These are phyloP conservation scores for Cercospora sp. DNA, from an alignment of 2,329 filamentous ascomycete genomes.

Conservation along the genomic window DNA sequence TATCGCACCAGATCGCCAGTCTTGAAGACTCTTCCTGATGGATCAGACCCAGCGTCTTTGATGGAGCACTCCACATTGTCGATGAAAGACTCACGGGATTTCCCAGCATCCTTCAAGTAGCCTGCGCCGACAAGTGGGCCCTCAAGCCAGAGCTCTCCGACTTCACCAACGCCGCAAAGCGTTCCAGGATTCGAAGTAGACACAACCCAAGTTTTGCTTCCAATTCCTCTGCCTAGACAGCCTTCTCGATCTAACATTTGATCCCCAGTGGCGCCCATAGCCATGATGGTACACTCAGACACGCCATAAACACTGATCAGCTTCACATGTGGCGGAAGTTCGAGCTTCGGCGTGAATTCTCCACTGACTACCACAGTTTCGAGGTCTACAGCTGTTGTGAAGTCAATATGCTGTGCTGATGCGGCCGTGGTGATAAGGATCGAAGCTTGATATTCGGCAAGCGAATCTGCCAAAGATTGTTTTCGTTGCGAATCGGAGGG, in stretches of 20 bases:
- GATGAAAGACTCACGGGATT: slow-evolving; percentile 39
- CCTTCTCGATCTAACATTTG: slow-evolving; percentile 33
- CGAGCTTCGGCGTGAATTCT: slow-evolving; percentile 43
- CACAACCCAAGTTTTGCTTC: slow-evolving; percentile 35
- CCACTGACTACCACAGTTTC: slow-evolving; percentile 31
- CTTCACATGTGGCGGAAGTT: slow-evolving; percentile 42
- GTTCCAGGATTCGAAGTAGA: slow-evolving; percentile 28
- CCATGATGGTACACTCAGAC: slow-evolving; percentile 36
- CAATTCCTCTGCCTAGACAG: slow-evolving; percentile 29
- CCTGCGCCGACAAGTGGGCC: slow-evolving; percentile 49
- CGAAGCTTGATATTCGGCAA: slow-evolving; percentile 40
- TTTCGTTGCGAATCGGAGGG: slow-evolving; percentile 48
- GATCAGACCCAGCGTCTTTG: slow-evolving; percentile 14
- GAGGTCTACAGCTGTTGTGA: slow-evolving; percentile 8
- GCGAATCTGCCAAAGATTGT: slow-evolving; percentile 52
- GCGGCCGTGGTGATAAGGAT: slow-evolving; percentile 59
- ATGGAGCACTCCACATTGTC: slow-evolving; percentile 31
- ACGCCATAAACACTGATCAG: slow-evolving; percentile 49
- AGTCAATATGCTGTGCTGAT: slow-evolving; percentile 42
- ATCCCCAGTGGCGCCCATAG: slow-evolving; percentile 3
- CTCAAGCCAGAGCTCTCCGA: slow-evolving; percentile 53
- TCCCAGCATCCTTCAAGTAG: slow-evolving; percentile 42
- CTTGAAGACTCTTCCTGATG: slow-evolving; percentile 56
- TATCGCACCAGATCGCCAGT: slow-evolving; percentile 61
- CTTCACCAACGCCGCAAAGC: slow-evolving; percentile 45